Evolutionary conservation across 208 protist species (phyloP).

Genomic region (Endotrypanum monterogeii): DNA sequence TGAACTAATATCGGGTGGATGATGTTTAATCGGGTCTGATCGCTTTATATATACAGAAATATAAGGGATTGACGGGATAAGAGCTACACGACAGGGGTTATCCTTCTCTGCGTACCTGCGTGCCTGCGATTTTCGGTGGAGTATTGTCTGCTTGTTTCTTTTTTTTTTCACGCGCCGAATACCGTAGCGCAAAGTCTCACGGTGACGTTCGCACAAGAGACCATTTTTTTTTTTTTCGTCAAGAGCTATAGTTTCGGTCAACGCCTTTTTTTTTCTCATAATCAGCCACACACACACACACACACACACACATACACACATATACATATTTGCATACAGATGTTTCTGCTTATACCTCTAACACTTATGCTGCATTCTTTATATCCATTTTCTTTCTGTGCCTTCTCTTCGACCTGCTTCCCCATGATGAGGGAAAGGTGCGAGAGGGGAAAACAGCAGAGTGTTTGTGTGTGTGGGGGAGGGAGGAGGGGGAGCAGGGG

Average conservation of each 20-base stretch:
- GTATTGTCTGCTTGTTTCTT: background rate
- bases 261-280: background rate
- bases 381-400: background rate
- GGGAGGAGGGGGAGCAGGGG: background rate
- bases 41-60: background rate
- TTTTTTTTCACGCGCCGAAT: background rate
- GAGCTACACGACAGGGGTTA: background rate
- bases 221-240: background rate
- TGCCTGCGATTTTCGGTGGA: background rate
- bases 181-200: background rate
- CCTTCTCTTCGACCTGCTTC: background rate
- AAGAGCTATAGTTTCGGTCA: too few species aligned
- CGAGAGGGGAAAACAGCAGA: background rate
- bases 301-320: background rate
- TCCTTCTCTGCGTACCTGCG: background rate
- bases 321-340: background rate
- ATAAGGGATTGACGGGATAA: background rate
- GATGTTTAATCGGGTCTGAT: background rate
- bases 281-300: background rate
- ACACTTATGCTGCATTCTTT: background rate
- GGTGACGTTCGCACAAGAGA: background rate
- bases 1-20: conserved; percentile 34
- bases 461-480: background rate
- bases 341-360: background rate
- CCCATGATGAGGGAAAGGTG: background rate